Evolutionary conservation across 2,329 filamentous ascomycete genomes (phyloP).

Genomic region (Ophiostoma quercus): DNA sequence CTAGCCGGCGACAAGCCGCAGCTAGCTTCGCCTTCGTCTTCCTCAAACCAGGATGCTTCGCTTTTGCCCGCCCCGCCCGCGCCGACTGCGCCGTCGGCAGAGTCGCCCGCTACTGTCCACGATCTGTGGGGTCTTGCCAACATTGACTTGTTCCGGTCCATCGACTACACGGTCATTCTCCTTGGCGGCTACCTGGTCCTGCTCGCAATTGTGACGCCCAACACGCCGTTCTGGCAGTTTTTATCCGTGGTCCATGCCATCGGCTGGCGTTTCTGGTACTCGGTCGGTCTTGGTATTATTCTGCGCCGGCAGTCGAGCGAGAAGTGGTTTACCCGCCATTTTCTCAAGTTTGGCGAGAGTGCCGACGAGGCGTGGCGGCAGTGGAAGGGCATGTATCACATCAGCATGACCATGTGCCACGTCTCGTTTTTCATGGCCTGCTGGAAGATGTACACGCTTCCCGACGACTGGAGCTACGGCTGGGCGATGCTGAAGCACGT

Average conservation of each 20-base stretch:
- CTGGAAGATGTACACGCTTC: conserved; percentile 94
- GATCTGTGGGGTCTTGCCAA: conserved; percentile 78
- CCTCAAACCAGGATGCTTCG: conserved; percentile 18
- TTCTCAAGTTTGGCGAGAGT: conserved; percentile 91
- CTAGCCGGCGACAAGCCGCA: conserved; percentile 20
- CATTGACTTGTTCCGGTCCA: conserved; percentile 80
- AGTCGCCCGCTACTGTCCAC: conserved; percentile 62
- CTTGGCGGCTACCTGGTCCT: conserved; percentile 69
- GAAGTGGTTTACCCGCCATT: conserved; percentile 95
- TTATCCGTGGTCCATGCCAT: conserved; percentile 78
- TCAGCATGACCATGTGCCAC: conserved; percentile 87
- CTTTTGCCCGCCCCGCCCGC: neutral
- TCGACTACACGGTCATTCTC: conserved; percentile 75
- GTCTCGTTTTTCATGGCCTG: conserved; percentile 82
- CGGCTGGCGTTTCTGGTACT: conserved; percentile 86
- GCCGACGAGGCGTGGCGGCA: conserved; percentile 91
- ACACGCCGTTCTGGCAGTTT: conserved; percentile 66
- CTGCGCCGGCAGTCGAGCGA: conserved; percentile 79
- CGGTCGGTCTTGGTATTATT: conserved; percentile 77
- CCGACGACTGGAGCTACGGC: conserved; percentile 81
- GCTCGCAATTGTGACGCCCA: conserved; percentile 70
- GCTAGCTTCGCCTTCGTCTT: neutral
- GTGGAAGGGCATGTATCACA: conserved; percentile 93
- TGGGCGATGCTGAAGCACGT: conserved; percentile 82
- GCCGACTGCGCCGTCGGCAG: conserved; percentile 23